Evolutionary conservation across 345 rosid species (phyloP), one percentile per base, ranked within the genome.

Genomic region (Kandelia obovata): DNA sequence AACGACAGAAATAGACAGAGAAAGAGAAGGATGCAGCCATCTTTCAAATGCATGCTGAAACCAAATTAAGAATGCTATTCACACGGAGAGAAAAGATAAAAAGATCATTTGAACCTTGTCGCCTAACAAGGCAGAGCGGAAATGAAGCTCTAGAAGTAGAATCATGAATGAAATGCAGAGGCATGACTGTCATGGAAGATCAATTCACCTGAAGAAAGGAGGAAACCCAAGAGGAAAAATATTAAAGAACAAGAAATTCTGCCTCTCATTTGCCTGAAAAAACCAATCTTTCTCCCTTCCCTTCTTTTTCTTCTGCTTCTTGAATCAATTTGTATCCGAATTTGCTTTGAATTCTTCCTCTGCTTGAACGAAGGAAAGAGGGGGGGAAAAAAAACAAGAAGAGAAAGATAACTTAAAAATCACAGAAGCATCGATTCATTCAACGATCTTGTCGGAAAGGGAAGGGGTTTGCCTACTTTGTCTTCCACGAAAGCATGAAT

Each of bases 171-270:
- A 31, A 51, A 26, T 11, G 28, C 7, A 58, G 27, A 51, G 11
- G n/a, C 26, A 61, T 39, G 60, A 46, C 32, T 51, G 28, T 20
- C 20, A 28, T 25, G 58, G 61, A 32, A 74, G 23, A 60, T 67
- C 30, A 60, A 49, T 21, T 78, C 60, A 81, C 88, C 88, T 77
- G 83, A 80, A 60, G 64, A 71, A 58, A 73, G 64, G 51, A 71
- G 60, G 53, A 79, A 72, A 57, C 27, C 60, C 39, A 69, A 21
- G 2, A 82, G 32, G 21, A 77, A 73, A 53, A 79, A 66, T 6
- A 66, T 23, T 15, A 57, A 34, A 61, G 34, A 63, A 63, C 35
- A 73, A 66, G 60, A 57, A 32, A 25, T 31, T 43, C 59, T 62
- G 71, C 67, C 49, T 47, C 58, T 83, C 87, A 81, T 80, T 8